Evolutionary conservation across 1,284 basidiomycete genomes (phyloP).

Genomic region (Rhodotorula sp.): DNA sequence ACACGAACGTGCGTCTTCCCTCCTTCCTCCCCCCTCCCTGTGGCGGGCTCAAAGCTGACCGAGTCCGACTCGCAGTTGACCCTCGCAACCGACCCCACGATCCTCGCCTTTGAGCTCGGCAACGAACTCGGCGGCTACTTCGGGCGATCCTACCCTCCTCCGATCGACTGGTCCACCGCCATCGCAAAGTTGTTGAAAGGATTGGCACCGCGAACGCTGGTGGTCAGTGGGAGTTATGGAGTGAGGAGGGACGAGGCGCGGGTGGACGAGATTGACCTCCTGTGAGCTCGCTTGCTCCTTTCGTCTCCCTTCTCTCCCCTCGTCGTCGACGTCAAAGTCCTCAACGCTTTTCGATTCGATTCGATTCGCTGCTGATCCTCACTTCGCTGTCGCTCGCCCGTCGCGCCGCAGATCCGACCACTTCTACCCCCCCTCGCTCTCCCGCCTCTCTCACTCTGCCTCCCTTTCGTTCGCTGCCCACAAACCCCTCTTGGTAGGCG

Average conservation of each 20-base stretch:
- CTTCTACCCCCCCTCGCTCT: constrained; percentile 40
- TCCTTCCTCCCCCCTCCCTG: background rate
- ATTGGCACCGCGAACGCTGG: constrained; percentile 49
- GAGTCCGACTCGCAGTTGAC: too few relatives aligned
- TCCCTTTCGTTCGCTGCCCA: constrained; percentile 6
- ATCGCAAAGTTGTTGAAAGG: constrained; percentile 47
- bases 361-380: too few relatives aligned
- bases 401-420: constrained; percentile 39
- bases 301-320: background rate
- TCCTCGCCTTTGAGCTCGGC: constrained; percentile 50
- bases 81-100: constrained; percentile 35
- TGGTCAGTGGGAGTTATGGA: constrained; percentile 43
- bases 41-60: too few relatives aligned
- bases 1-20: constrained; percentile 18
- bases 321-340: background rate
- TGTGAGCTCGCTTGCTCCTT: constrained; percentile 30
- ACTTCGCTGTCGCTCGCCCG: too few relatives aligned
- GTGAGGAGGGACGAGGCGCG: constrained; percentile 29
- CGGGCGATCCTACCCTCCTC: constrained; percentile 42
- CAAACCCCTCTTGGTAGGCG: constrained; percentile 40
- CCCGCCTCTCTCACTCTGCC: constrained; percentile 24
- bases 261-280: constrained; percentile 35
- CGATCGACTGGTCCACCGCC: constrained; percentile 48
- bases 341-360: too few relatives aligned
- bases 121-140: constrained; percentile 48